Evolutionary conservation across 257 asterid species (phyloP).

Genomic region (Hygrophila difformis): DNA sequence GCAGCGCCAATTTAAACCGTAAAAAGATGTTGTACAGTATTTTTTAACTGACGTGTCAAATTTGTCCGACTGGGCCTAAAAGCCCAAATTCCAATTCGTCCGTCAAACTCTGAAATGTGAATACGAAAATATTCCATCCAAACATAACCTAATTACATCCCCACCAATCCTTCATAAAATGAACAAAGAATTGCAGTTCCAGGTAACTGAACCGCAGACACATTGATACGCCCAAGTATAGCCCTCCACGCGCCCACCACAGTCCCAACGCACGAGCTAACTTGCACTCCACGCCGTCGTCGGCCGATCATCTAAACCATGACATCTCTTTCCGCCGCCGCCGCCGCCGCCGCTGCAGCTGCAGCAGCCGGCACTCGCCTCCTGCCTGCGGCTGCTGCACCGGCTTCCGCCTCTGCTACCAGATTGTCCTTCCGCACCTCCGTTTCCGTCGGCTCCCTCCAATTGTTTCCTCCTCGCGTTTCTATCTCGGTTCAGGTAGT

Average conservation of each 20-base stretch:
- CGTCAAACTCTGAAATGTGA: too few relatives aligned
- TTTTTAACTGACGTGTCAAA: too few relatives aligned
- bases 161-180: too few relatives aligned
- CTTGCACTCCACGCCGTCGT: too few relatives aligned
- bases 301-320: too few relatives aligned
- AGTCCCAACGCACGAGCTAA: slow-evolving; percentile 15
- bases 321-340: slow-evolving; percentile 46
- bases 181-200: slow-evolving; percentile 4
- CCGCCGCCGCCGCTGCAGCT: slow-evolving; percentile 30
- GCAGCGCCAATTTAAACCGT: too few relatives aligned
- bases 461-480: slow-evolving; percentile 46
- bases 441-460: slow-evolving; percentile 35
- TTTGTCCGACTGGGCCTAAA: too few relatives aligned
- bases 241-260: slow-evolving; percentile 29
- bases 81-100: too few relatives aligned
- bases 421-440: slow-evolving; percentile 32
- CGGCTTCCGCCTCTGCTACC: too few relatives aligned
- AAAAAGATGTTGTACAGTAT: too few relatives aligned
- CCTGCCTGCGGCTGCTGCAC: slow-evolving; percentile 33
- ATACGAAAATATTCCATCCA: too few relatives aligned
- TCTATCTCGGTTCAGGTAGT: slow-evolving; percentile 43
- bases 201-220: slow-evolving; percentile 23
- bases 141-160: too few relatives aligned
- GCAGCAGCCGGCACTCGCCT: slow-evolving; percentile 32
- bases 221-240: slow-evolving; percentile 10